Evolutionary conservation across 805 yeast genomes (phyloP), one percentile per base, ranked within the genome.

Genomic region (Grigorovia transvaalensis): DNA sequence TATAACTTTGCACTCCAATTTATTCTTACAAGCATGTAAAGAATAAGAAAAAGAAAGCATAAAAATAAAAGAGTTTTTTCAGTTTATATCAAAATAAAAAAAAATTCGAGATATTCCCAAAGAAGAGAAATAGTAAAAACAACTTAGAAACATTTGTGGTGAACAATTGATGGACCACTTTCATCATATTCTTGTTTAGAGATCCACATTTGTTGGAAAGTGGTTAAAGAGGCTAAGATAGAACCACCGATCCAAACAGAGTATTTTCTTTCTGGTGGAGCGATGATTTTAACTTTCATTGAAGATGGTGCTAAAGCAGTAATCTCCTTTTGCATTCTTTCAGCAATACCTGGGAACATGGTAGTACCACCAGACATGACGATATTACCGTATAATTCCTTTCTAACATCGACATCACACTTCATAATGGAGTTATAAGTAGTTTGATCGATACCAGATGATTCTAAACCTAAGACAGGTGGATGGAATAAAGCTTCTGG

Each of bases 201-300:
- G 87, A 93, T 89, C 99, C 99, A 93, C 98, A 93, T 91, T 80
- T 93, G 98, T 83, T 93, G 98, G 97, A 93, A 93, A 74, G 99
- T 93, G 59, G 96, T 88, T 74, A 93, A 84, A 56, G 97, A 89
- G 63, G 99, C 96, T 76, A 93, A 84, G 71, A 93, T 93, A 66
- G 98, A 93, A 80, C 99, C 99, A 83, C 99, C 99, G 63, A 93
- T 93, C 99, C 99, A 93, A 79, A 90, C 96, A 69, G 96, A 87
- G 86, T 87, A 93, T 78, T 93, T 93, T 78, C 99, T 85, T 79
- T 93, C 99, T 64, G 98, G 98, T 64, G 98, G 96, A 73, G 99
- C 99, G 73, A 86, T 86, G 73, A 93, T 90, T 86, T 93, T 93
- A 71, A 93, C 96, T 89, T 93, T 93, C 97, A 93, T 93, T 57